phyloP scores from a whole-genome alignment of 805 yeast species.

The Metschnikowia similis region DNA sequence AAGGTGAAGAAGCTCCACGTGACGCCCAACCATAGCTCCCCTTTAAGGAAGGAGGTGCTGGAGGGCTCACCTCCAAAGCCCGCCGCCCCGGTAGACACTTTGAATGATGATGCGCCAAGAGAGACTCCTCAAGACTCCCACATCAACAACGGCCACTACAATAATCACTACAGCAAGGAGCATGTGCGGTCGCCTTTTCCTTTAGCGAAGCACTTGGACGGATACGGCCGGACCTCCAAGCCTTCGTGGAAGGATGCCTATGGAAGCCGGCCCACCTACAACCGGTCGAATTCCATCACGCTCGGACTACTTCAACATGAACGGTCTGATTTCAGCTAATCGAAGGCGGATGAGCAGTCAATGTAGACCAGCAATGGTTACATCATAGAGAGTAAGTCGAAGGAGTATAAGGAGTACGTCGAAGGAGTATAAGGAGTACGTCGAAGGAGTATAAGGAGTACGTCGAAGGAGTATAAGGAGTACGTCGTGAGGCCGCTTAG shows the following conservation, averaged over 20 bases:
- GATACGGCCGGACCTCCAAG: constrained; percentile 21
- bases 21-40: constrained; percentile 13
- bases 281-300: constrained; percentile 38
- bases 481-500: too few species aligned
- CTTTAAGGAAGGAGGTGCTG: constrained; percentile 14
- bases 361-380: too few species aligned
- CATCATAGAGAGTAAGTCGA: too few species aligned
- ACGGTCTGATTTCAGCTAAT: constrained; percentile 1
- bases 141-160: constrained; percentile 21
- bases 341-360: too few species aligned
- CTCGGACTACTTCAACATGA: constrained; percentile 36
- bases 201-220: constrained; percentile 34
- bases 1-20: constrained; percentile 5
- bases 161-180: constrained; percentile 48
- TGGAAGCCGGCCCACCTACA: constrained; percentile 22
- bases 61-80: neutral
- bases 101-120: constrained; percentile 5
- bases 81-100: constrained; percentile 7
- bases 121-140: constrained; percentile 2
- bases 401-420: too few species aligned
- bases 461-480: too few species aligned
- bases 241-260: neutral
- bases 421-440: too few species aligned
- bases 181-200: constrained; percentile 39
- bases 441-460: too few species aligned